These are phyloP conservation scores for Pichia sp. DNA, from an alignment of 1,139 yeast species.

Conservation along the genomic window DNA sequence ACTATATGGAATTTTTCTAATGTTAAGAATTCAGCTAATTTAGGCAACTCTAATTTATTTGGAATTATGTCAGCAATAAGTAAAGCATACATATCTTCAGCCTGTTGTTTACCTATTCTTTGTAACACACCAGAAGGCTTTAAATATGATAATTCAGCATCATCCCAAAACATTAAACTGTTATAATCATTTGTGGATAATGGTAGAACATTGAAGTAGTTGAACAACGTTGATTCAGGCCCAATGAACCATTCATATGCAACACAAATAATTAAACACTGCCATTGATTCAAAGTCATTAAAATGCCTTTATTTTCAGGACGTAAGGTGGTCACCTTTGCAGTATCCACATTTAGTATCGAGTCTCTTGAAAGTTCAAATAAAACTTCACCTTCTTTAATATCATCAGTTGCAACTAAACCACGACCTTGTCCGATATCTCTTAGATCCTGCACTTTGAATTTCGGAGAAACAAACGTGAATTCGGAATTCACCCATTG, in stretches of 20 bases:
- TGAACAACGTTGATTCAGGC: slow-evolving; percentile 51
- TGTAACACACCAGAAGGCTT: slow-evolving; percentile 64
- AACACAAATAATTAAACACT: slow-evolving; percentile 60
- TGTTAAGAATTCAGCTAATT: slow-evolving; percentile 30
- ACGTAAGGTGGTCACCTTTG: slow-evolving; percentile 36
- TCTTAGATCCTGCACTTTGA: slow-evolving; percentile 57
- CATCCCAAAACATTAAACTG: slow-evolving; percentile 76
- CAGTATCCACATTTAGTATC: slow-evolving; percentile 53
- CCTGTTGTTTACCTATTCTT: slow-evolving; percentile 65
- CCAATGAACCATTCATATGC: slow-evolving; percentile 48
- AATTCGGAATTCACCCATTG: slow-evolving; percentile 48
- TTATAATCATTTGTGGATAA: slow-evolving; percentile 36
- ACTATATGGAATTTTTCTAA: slow-evolving; percentile 58
- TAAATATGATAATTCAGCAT: slow-evolving; percentile 43
- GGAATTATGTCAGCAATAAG: slow-evolving; percentile 30
- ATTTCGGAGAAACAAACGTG: slow-evolving; percentile 46
- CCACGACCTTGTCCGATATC: slow-evolving; percentile 67
- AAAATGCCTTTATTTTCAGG: slow-evolving; percentile 36
- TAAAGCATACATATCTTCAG: slow-evolving; percentile 50
- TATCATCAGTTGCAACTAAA: slow-evolving; percentile 56
- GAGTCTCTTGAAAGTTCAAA: slow-evolving; percentile 61
- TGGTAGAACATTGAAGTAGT: slow-evolving; percentile 71
- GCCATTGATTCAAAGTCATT: slow-evolving; percentile 61
- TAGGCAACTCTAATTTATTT: slow-evolving; percentile 23
- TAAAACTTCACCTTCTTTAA: slow-evolving; percentile 50